These are phyloP conservation scores for Chalciporus sp. DNA, from an alignment of 1,284 basidiomycete genomes.

Conservation along the genomic window DNA sequence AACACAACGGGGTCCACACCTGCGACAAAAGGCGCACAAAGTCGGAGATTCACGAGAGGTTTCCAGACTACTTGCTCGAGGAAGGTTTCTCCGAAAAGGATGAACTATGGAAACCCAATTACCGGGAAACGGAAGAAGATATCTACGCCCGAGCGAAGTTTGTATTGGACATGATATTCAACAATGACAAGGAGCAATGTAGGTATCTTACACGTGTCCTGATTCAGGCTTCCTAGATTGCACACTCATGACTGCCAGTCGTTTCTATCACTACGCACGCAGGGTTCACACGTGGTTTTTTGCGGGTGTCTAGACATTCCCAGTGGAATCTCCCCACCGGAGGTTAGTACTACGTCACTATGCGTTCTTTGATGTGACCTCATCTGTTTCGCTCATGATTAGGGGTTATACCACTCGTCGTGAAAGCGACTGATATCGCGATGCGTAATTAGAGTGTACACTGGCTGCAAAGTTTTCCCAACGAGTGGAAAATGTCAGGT, in stretches of 20 bases:
- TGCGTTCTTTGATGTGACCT: neutral
- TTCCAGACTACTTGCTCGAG: constrained; percentile 69
- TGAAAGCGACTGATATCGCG: constrained; percentile 14
- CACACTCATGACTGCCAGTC: constrained; percentile 37
- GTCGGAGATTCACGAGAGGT: constrained; percentile 54
- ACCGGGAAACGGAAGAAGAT: constrained; percentile 64
- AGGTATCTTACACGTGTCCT: neutral
- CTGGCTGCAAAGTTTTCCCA: neutral
- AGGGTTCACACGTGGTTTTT: constrained; percentile 59
- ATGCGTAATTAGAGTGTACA: constrained; percentile 9
- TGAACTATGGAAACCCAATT: constrained; percentile 63
- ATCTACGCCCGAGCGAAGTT: constrained; percentile 53
- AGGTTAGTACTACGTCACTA: constrained; percentile 43
- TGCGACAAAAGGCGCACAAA: constrained; percentile 68
- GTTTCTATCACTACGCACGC: constrained; percentile 67
- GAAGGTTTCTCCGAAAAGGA: constrained; percentile 73
- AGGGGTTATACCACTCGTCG: constrained; percentile 31
- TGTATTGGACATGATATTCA: constrained; percentile 69
- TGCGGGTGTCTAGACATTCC: constrained; percentile 46
- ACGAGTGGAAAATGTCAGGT: too few species aligned
- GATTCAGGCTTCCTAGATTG: neutral
- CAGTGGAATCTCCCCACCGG: constrained; percentile 58
- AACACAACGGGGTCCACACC: constrained; percentile 71
- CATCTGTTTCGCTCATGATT: neutral
- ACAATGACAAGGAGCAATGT: constrained; percentile 52